phyloP scores from a whole-genome alignment of 2,329 filamentous ascomycete species.

The Aspergillus ustus region DNA sequence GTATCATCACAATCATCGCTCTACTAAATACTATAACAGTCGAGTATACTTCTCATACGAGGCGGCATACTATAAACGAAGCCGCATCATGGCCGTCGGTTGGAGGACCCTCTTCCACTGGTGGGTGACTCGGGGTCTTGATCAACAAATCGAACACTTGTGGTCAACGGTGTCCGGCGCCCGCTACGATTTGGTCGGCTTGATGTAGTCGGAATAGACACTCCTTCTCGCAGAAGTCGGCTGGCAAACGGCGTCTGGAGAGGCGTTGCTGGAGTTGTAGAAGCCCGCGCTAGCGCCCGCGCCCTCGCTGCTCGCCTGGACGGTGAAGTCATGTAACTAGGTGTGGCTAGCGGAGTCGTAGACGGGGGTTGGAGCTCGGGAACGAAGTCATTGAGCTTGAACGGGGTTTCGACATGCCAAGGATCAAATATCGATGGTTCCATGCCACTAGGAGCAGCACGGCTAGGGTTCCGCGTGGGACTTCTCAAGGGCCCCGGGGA shows the following conservation, averaged over 20 bases:
- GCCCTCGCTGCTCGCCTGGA: constrained; percentile 52
- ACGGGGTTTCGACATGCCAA: constrained; percentile 42
- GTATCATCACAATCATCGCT: constrained; percentile 12
- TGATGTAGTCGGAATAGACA: constrained; percentile 29
- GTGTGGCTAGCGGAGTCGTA: constrained; percentile 45
- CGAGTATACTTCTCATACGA: constrained; percentile 1
- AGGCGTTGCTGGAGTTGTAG: constrained; percentile 52
- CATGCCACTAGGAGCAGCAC: constrained; percentile 22
- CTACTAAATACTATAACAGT: constrained; percentile 5
- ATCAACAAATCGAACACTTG: constrained; percentile 48
- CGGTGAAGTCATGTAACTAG: constrained; percentile 50
- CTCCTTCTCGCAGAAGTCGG: constrained; percentile 37
- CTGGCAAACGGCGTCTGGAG: constrained; percentile 50
- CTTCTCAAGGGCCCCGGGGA: constrained; percentile 35
- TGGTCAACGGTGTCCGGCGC: constrained; percentile 35
- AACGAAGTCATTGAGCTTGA: constrained; percentile 43
- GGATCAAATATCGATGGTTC: constrained; percentile 39
- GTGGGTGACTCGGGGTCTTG: constrained; percentile 47
- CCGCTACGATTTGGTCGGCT: constrained; percentile 31
- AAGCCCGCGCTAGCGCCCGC: constrained; percentile 45
- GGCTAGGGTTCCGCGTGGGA: constrained; percentile 30
- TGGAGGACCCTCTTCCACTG: constrained; percentile 42
- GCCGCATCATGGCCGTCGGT: constrained; percentile 33
- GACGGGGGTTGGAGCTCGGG: constrained; percentile 37
- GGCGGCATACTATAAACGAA: too few relatives aligned